Base-by-base conservation (phyloP, 257 asterid species). In the Vinca minor region DNA sequence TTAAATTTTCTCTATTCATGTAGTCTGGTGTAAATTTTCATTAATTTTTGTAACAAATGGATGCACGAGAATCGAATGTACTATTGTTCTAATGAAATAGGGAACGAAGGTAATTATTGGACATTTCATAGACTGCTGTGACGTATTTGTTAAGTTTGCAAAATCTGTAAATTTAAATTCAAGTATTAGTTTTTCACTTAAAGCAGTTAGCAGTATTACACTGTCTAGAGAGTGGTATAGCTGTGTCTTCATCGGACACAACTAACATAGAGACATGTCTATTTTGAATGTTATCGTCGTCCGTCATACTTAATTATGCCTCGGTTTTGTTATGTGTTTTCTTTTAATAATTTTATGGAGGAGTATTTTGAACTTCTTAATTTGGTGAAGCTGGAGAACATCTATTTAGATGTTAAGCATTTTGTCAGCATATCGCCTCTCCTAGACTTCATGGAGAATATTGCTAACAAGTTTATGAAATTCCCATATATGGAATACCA, bases 371-470 rank as follows among this genome's bases (percentile, higher is more conserved):
- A 39, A 48, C 39, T 38, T 55, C 38, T 54, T 47, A 20, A 38
- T 63, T 60, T 39, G 36, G 14, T 47, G 36, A 15, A 50, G 47
- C 42, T 45, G 47, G 66, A 59, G 38, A 34, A 17, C 13, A 47
- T 32, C 21, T 18, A 55, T 8, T 68, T 4, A 15, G 32, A 34
- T n/a, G 35, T 38, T n/a, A 29, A 0, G 42, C 7, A 26, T 2
- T 13, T 26, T 26, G 36, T 13, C 20, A 17, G n/a, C 59, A 46
- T 9, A 35, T 15, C n/a, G 18, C 1, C 13, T 23, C 0, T 47
- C 20, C 58, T 58, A 18, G 66, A 47, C 44, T 68, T 26, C 9
- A 25, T 60, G 13, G 58, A n/a, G n/a, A n/a, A n/a, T 68, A 41
- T n/a, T 14, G 28, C 54, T 47, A 66, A 58, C 23, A 5, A 31